phyloP scores from a whole-genome alignment of 306 rosid genomes.

The Echinosophora koreensis region DNA sequence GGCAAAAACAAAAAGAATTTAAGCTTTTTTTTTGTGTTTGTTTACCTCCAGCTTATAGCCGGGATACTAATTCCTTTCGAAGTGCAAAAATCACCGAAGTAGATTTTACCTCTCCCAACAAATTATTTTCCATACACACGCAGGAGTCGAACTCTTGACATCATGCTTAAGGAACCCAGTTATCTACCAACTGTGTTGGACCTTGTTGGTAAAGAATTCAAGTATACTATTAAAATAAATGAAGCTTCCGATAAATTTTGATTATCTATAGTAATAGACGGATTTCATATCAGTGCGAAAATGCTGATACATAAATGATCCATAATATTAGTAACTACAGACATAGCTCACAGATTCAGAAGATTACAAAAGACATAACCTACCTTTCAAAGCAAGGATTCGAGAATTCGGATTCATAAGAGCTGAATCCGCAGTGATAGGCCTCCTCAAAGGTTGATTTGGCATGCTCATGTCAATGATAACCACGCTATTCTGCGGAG shows the following conservation, averaged over 20 bases:
- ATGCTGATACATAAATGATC: neutral
- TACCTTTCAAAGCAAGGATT: slow-evolving; percentile 97
- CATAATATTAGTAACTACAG: neutral
- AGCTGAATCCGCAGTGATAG: slow-evolving; percentile 95
- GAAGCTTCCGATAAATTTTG: neutral
- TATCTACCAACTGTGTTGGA: too few relatives aligned
- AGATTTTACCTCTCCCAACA: too few relatives aligned
- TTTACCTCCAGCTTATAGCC: too few relatives aligned
- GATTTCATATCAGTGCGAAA: slow-evolving; percentile 15
- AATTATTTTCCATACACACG: too few relatives aligned
- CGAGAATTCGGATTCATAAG: slow-evolving; percentile 97
- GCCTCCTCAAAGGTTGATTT: slow-evolving; percentile 95
- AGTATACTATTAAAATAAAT: neutral
- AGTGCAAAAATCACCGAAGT: too few relatives aligned
- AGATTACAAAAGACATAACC: slow-evolving; percentile 15
- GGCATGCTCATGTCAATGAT: slow-evolving; percentile 92
- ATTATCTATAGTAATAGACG: slow-evolving; percentile 15
- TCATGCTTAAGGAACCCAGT: too few relatives aligned
- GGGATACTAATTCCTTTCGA: too few relatives aligned
- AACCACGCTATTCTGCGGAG: slow-evolving; percentile 94
- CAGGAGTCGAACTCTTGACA: too few relatives aligned
- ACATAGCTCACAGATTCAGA: neutral
- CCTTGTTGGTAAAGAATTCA: too few relatives aligned
- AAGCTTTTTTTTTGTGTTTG: too few relatives aligned
- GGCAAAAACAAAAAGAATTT: neutral